These are phyloP conservation scores for Phragmites australis DNA, from an alignment of 176 grass and related monocot species.

Conservation along the genomic window DNA sequence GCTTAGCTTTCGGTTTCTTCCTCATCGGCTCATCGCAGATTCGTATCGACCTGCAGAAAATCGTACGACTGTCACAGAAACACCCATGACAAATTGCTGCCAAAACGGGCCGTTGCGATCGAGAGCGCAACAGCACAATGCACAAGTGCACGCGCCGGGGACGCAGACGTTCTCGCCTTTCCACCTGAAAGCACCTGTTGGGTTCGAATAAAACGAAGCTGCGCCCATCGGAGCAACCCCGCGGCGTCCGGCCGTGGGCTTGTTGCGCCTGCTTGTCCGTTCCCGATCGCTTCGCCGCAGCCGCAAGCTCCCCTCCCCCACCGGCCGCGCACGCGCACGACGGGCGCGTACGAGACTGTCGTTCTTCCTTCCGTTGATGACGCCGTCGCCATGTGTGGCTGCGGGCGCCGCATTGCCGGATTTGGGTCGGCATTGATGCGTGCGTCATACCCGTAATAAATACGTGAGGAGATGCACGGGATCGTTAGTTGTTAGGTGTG, in stretches of 20 bases:
- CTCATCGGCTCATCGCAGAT: background rate
- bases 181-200: background rate
- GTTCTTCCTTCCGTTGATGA: background rate
- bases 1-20: background rate
- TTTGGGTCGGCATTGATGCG: background rate
- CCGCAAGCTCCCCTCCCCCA: background rate
- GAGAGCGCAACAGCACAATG: background rate
- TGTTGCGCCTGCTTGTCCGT: slow-evolving; percentile 16
- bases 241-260: background rate
- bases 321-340: slow-evolving; percentile 21
- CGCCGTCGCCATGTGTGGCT: slow-evolving; percentile 18
- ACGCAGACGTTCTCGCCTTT: background rate
- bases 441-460: background rate
- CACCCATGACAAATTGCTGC: background rate
- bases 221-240: slow-evolving; percentile 4
- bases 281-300: background rate
- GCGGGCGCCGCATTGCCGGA: background rate
- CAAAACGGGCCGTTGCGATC: background rate
- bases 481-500: background rate
- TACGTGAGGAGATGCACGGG: background rate
- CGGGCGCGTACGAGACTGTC: background rate
- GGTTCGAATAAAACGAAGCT: background rate
- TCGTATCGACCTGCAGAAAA: background rate
- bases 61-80: background rate
- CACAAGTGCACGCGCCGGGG: background rate